Conservation (phyloP, 2,329 filamentous ascomycete genomes). For the Catunica adiposa region DNA sequence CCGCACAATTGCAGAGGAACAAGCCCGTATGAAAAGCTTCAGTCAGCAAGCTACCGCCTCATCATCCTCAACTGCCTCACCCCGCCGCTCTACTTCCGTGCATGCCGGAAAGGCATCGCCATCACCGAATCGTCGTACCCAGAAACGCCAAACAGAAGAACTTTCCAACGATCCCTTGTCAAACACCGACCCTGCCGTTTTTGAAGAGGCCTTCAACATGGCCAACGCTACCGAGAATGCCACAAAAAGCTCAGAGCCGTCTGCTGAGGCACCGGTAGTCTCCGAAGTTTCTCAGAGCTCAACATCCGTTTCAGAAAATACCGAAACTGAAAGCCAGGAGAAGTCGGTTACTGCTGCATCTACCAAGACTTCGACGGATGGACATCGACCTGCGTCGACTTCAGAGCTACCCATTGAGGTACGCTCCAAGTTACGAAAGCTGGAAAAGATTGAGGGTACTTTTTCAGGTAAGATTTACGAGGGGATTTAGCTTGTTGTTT, state of each 20-base stretch:
- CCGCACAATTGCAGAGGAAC: constrained; percentile 77
- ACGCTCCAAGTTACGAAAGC: constrained; percentile 56
- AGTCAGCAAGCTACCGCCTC: constrained; percentile 28
- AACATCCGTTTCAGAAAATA: neutral
- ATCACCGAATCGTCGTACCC: constrained; percentile 21
- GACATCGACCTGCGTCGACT: constrained; percentile 7
- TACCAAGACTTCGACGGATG: neutral
- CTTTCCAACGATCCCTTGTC: constrained; percentile 24
- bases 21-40: constrained; percentile 53
- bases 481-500: neutral
- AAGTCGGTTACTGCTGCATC: constrained; percentile 20
- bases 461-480: constrained; percentile 52
- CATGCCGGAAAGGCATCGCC: constrained; percentile 15
- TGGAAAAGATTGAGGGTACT: constrained; percentile 78
- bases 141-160: constrained; percentile 16
- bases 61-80: constrained; percentile 24
- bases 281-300: no score
- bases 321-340: neutral
- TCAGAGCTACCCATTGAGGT: constrained; percentile 58
- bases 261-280: neutral
- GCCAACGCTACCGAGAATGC: constrained; percentile 26
- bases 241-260: neutral
- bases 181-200: constrained; percentile 71
- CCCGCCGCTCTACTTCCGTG: constrained; percentile 22
- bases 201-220: constrained; percentile 71